Base-by-base conservation (phyloP, 805 yeast genomes). In the Candida yuanshanica region DNA sequence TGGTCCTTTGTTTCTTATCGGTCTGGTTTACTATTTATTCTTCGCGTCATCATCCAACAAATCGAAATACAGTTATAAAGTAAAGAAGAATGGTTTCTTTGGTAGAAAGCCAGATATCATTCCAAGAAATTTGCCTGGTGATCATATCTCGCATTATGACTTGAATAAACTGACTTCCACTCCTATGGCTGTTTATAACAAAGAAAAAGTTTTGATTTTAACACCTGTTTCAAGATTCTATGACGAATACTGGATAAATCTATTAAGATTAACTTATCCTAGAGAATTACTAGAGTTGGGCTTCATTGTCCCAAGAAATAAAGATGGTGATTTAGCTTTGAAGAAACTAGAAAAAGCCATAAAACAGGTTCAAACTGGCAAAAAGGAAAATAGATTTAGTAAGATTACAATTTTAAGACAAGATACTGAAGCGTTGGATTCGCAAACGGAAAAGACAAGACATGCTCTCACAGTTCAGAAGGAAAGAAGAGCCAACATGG, bases 181-280 rank as follows among this genome's bases (percentile, higher is more conserved):
- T 4, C 71, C 84, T 22, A 73, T 77, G 62, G 84, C 96, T 17
- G 78, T 79, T 38, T 73, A 72, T 44, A 83, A 87, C 62, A 77
- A 75, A 53, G 97, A 93, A 59, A 82, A 84, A 48, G 86, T 93
- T 17, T 70, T 93, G 58, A 78, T 93, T 43, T 72, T 93, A 58
- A 81, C 97, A 2, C 99, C 99, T 27, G 80, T 93, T 77, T 83
- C 95, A 34, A 76, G 80, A 49, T 93, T 93, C 59, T 80, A 85
- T 59, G 78, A 80, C 24, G 83, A 77, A 49, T 93, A 89, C 67
- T 93, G 98, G 98, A 76, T 75, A 29, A 93, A 93, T 61, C 64
- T 93, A 45, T 62, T 83, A 45, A 71, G 71, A 50, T 66, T 93
- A 52, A 68, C 79, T 17, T 93, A 93, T 61, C 97, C 96, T 41